Percentiles rank a stretch among this genome's conserved stretches.
Conservation (phyloP, 139 green algal genomes). For the Parachlorella kessleri region DNA sequence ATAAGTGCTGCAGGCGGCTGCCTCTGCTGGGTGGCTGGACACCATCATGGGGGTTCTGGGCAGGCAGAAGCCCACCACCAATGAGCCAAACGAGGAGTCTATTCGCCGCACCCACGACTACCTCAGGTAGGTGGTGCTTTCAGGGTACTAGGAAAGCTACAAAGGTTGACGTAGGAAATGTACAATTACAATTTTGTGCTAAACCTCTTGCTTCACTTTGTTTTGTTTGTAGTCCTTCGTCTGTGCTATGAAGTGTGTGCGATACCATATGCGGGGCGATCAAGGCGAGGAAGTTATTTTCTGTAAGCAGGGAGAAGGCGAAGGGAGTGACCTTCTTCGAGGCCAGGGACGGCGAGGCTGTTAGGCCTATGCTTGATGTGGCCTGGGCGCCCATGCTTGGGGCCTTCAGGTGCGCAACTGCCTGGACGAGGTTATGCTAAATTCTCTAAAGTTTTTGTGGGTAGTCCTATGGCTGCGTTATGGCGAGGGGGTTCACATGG, state of each 20-base stretch:
- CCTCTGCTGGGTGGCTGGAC: conserved; percentile 47
- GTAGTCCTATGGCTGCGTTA: too few species aligned
- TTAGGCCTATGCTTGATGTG: conserved; percentile 94
- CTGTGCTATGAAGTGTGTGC: too few species aligned
- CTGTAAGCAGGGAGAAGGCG: conserved; percentile 75
- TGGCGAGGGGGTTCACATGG: too few species aligned
- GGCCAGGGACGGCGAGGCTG: conserved; percentile 68
- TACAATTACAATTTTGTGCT: too few species aligned
- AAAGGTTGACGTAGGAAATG: too few species aligned
- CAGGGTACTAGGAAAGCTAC: not conserved
- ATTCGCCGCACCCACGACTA: conserved; percentile 68
- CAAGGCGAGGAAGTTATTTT: too few species aligned
- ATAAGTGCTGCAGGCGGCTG: not conserved
- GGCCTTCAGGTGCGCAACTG: conserved; percentile 63
- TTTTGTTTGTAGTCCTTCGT: too few species aligned
- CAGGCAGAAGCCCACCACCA: conserved; percentile 36
- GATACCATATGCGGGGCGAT: too few species aligned
- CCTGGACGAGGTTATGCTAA: too few species aligned
- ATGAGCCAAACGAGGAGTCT: conserved; percentile 78
- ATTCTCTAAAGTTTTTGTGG: too few species aligned
- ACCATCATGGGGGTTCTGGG: conserved; percentile 47
- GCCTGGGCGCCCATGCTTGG: conserved; percentile 94
- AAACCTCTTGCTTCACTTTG: too few species aligned
- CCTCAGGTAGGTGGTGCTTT: conserved; percentile 33
- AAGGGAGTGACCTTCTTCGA: conserved; percentile 79